Percentiles rank a stretch among this genome's conserved stretches.
Evolutionary conservation across 2,329 filamentous ascomycete genomes (phyloP).

Genomic region (Calonectria honghensis): DNA sequence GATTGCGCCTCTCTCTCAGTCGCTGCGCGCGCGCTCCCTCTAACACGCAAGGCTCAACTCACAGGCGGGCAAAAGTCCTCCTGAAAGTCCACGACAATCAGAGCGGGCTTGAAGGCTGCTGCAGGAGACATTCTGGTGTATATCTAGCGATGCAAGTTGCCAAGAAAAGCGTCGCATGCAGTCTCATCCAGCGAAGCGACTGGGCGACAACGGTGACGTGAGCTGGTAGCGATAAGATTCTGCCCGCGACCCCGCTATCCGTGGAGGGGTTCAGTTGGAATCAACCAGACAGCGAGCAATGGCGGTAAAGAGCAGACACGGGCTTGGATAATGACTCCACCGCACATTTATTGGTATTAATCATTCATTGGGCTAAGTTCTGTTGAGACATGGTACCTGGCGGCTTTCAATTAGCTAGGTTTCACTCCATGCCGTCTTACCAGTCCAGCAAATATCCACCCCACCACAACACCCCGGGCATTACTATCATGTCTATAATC

Average conservation of each 20-base stretch:
- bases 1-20: not conserved
- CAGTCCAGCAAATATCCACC: not conserved
- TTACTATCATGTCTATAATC: no score
- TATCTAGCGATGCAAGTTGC: not conserved
- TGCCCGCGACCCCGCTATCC: not conserved
- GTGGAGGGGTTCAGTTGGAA: not conserved
- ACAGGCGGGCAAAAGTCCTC: slow-evolving; percentile 96
- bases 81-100: slow-evolving; percentile 90
- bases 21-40: not conserved
- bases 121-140: not conserved
- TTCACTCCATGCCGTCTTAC: not conserved
- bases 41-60: slow-evolving; percentile 62
- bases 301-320: not conserved
- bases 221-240: not conserved
- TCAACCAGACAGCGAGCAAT: not conserved
- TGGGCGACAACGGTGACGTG: not conserved
- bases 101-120: slow-evolving; percentile 65
- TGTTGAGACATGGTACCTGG: not conserved
- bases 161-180: not conserved
- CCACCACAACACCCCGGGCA: not conserved
- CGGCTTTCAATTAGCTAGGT: not conserved
- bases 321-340: not conserved
- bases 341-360: not conserved
- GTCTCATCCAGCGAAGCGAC: not conserved
- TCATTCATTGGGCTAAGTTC: not conserved